phyloP scores from a whole-genome alignment of 169 alveolate genomes.

The Plasmodium falciparum region DNA sequence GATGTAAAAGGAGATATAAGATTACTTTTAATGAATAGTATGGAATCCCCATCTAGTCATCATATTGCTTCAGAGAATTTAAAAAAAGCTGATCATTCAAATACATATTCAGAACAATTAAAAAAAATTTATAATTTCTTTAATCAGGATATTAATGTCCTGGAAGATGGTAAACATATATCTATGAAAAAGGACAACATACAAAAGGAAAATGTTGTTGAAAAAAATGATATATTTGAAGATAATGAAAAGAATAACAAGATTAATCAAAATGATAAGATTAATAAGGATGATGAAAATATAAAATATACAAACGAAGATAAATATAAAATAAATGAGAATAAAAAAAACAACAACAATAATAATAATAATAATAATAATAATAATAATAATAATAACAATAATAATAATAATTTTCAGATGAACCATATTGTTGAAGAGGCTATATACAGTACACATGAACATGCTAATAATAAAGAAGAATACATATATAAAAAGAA shows the following conservation, averaged over 20 bases:
- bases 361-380: background rate
- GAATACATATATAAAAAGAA: background rate
- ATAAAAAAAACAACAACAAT: background rate
- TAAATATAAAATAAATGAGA: background rate
- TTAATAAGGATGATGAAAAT: background rate
- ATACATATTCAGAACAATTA: slow-evolving; percentile 1
- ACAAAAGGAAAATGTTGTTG: background rate
- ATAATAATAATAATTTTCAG: background rate
- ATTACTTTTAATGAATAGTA: slow-evolving; percentile 4
- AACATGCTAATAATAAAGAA: background rate
- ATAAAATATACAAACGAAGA: background rate
- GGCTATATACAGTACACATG: background rate
- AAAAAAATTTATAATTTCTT: background rate
- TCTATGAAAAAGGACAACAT: background rate
- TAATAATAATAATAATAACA: background rate
- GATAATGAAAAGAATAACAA: background rate
- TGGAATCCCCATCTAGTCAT: background rate
- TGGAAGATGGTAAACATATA: background rate
- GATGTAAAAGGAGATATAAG: slow-evolving; percentile 6
- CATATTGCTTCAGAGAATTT: background rate
- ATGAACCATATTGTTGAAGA: background rate
- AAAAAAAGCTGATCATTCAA: background rate
- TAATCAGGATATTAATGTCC: background rate
- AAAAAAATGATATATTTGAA: background rate
- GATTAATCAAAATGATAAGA: background rate